Evolutionary conservation across 1,284 basidiomycete genomes (phyloP).

Genomic region (Singerocomus inundabilis): DNA sequence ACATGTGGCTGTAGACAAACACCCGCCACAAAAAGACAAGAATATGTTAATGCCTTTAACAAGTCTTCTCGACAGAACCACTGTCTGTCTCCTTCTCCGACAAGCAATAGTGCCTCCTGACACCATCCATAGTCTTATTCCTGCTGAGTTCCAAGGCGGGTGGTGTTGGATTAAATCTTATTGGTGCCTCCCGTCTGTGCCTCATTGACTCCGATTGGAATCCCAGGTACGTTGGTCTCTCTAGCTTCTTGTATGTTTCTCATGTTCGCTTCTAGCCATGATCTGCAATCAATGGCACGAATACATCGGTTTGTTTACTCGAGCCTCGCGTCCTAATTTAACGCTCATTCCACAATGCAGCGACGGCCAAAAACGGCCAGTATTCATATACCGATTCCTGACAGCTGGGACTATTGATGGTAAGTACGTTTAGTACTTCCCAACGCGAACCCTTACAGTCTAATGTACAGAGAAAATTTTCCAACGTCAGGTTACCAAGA

Average conservation of each 20-base stretch:
- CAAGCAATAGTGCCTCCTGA: constrained; percentile 11
- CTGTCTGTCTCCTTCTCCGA: constrained; percentile 48
- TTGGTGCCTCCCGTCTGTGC: constrained; percentile 84
- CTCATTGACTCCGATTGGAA: constrained; percentile 96
- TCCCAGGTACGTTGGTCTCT: constrained; percentile 57
- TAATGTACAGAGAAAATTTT: constrained; percentile 70
- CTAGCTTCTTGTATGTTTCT: neutral
- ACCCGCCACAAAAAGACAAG: constrained; percentile 76
- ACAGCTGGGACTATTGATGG: constrained; percentile 81
- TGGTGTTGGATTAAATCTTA: constrained; percentile 92
- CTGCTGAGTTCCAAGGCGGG: constrained; percentile 94
- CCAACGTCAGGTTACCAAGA: constrained; percentile 95
- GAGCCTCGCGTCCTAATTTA: neutral
- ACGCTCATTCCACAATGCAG: constrained; percentile 39
- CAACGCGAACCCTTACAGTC: neutral
- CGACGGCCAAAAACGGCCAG: constrained; percentile 91
- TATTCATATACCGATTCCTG: constrained; percentile 92
- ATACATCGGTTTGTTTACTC: constrained; percentile 73
- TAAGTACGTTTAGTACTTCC: constrained; percentile 25
- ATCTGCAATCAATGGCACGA: constrained; percentile 96
- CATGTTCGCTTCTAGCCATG: constrained; percentile 53
- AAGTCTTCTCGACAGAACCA: constrained; percentile 64
- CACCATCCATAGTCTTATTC: constrained; percentile 72
- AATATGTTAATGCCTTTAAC: constrained; percentile 82
- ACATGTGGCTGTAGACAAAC: constrained; percentile 57